Evolutionary conservation across 2,329 filamentous ascomycete species (phyloP).

Genomic region (Geosmithia putterillii): DNA sequence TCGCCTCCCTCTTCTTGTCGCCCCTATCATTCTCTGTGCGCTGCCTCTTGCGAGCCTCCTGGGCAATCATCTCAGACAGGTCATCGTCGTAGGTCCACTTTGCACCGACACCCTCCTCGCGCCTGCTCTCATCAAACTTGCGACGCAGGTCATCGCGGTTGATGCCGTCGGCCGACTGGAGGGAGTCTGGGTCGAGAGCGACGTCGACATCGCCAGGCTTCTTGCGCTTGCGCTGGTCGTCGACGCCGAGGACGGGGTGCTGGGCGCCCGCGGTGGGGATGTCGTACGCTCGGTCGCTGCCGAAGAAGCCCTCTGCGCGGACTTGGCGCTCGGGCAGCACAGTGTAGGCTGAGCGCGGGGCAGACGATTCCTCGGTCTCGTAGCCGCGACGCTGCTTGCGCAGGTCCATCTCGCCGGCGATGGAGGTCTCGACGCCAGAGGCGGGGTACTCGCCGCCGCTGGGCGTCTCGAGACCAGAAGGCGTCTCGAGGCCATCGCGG

Average conservation of each 20-base stretch:
- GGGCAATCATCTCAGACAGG: slow-evolving; percentile 88
- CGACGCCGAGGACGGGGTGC: slow-evolving; percentile 67
- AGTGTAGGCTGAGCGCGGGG: slow-evolving; percentile 72
- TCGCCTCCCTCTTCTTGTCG: slow-evolving; percentile 47
- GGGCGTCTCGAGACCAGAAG: slow-evolving; percentile 67
- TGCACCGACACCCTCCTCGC: slow-evolving; percentile 52
- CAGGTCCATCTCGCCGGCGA: slow-evolving; percentile 80
- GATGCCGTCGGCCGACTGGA: slow-evolving; percentile 67
- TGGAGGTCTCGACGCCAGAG: slow-evolving; percentile 56
- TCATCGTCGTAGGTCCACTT: slow-evolving; percentile 75
- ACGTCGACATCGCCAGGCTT: slow-evolving; percentile 94
- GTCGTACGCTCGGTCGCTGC: slow-evolving; percentile 88
- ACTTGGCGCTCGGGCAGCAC: slow-evolving; percentile 83
- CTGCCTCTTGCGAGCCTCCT: slow-evolving; percentile 80
- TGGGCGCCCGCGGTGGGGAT: slow-evolving; percentile 40
- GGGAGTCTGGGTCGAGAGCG: slow-evolving; percentile 72
- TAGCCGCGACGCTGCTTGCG: slow-evolving; percentile 72
- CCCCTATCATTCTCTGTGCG: slow-evolving; percentile 76
- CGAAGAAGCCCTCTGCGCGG: slow-evolving; percentile 85
- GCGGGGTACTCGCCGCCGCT: slow-evolving; percentile 70
- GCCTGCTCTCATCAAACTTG: slow-evolving; percentile 64
- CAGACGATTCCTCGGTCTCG: slow-evolving; percentile 71
- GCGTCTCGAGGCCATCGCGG: slow-evolving; percentile 55
- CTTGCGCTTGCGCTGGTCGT: slow-evolving; percentile 68
- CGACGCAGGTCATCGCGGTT: slow-evolving; percentile 73